Evolutionary conservation across 139 green algal species (phyloP).

Genomic region (Chlamydomonas schloesseri): DNA sequence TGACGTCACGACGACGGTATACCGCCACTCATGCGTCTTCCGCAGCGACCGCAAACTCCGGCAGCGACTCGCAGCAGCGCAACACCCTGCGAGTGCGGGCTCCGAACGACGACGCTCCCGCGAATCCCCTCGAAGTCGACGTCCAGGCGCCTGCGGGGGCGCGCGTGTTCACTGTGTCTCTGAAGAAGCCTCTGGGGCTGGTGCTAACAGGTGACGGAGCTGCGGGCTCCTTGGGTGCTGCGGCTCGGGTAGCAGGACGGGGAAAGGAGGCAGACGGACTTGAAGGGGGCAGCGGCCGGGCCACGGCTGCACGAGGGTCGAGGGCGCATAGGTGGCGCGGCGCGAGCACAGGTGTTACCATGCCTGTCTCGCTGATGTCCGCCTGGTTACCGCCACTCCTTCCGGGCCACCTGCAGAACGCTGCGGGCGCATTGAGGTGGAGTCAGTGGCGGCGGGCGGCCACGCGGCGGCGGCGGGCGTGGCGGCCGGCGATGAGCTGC

Average conservation of each 20-base stretch:
- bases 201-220: constrained; percentile 45
- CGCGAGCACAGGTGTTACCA: no score
- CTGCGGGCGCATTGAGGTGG: constrained; percentile 25
- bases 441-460: constrained; percentile 30
- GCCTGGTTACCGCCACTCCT: no score
- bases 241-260: no score
- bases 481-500: constrained; percentile 37
- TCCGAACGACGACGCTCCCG: constrained; percentile 17
- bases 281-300: no score
- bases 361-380: no score
- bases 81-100: not conserved
- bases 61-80: no score
- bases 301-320: no score
- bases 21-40: not conserved
- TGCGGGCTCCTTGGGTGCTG: no score
- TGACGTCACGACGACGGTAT: no score
- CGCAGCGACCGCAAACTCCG: not conserved
- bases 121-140: not conserved
- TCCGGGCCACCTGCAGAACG: constrained; percentile 5
- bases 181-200: constrained; percentile 54
- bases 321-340: no score
- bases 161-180: not conserved
- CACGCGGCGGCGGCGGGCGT: constrained; percentile 42
- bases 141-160: not conserved
- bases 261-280: no score